Base-by-base conservation (phyloP, 371 early-diverging fungal species). In the Haplosporangium sp. region DNA sequence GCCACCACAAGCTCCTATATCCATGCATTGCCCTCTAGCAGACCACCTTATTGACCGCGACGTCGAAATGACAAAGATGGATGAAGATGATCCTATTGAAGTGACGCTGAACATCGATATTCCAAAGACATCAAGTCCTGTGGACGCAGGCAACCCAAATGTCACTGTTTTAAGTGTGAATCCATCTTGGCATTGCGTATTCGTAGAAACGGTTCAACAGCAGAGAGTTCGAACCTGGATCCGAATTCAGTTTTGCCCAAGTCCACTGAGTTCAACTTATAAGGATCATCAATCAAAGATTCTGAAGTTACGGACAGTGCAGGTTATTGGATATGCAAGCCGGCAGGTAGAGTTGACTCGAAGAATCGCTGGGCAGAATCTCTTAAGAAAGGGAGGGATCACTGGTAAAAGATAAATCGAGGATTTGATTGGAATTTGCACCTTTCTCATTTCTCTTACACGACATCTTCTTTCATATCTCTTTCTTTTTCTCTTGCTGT, bases 111-210 rank as follows among this genome's bases (percentile, higher is more conserved):
- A 78, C 39, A 60, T 78, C 10, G 79, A 78, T 45, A 63, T 78
- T 0, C 79, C 79, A 20, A 78, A 74, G n/a, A 55, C 71, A 17
- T 65, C 79, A 0, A 67, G 69, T 4, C 66, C 63, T 11, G 64
- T 64, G 0, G 65, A 64, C 0, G 72, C 65, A 15, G 71, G 71
- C 2, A 48, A 48, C 0, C 71, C 74, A 5, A 65, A 39, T 13
- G 63, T 47, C 13, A 78, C 79, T 1, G 74, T 74, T 0, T 34
- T 78, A 42, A 70, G 67, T 20, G 79, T 78, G 19, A 73, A 78
- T 35, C 73, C 79, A 2, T 74, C 79, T 1, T 78, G 79, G 79
- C 79, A 74, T n/a, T 69, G 70, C n/a, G 67, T 78, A 64, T 78
- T 78, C 70, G 55, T 78, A 11, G 79, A 78, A 40, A 63, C 64